Evolutionary conservation across 352 stramenopile genomes (phyloP), one percentile per base, ranked within the genome.

Genomic region (Aphanomyces invadans): DNA sequence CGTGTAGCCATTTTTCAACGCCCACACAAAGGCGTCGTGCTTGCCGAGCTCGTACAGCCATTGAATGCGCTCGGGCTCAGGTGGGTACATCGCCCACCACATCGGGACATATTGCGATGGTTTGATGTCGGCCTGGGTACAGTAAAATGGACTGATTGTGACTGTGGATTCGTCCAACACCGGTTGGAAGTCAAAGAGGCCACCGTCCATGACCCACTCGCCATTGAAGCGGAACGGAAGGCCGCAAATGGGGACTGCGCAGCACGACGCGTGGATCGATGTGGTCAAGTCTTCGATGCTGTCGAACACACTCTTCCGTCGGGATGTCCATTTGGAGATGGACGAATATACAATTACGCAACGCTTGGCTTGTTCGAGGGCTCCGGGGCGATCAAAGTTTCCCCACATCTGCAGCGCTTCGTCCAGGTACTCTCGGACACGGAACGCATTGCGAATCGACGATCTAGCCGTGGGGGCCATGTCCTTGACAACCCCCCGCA

Each of bases 31-130:
- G 26, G 76, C 81, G 65, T 92, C 86, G 64, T 87, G 77, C 53
- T 93, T 91, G n/a, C 86, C 85, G 29, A 94, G 63, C 49, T 95
- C 78, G 54, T 92, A 92, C 21, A 95, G 71, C 86, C 87, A 95
- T 68, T 89, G 71, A 36, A 95, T 75, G 60, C 91, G 80, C 15
- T 81, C 75, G 44, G 76, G 70, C 7, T 73, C 76, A 0, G 86
- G 84, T 21, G 87, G 86, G 57, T 89, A 78, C 32, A 93, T 2
- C 1, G 77, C 81, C 87, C 87, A 95, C 84, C 86, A 92, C 77
- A 95, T 86, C 1, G 87, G 87, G 65, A 95, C 83, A 64, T 95
- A 95, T n/a, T 85, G 80, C 36, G 83, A 94, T 15, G 87, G 86
- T 68, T 95, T 95, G 68, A 95, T 95, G 70, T 95, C 86, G 4